Evolutionary conservation across 2,329 filamentous ascomycete species (phyloP), one percentile per base, ranked within the genome.

Genomic region (Colletotrichum echinochloae): DNA sequence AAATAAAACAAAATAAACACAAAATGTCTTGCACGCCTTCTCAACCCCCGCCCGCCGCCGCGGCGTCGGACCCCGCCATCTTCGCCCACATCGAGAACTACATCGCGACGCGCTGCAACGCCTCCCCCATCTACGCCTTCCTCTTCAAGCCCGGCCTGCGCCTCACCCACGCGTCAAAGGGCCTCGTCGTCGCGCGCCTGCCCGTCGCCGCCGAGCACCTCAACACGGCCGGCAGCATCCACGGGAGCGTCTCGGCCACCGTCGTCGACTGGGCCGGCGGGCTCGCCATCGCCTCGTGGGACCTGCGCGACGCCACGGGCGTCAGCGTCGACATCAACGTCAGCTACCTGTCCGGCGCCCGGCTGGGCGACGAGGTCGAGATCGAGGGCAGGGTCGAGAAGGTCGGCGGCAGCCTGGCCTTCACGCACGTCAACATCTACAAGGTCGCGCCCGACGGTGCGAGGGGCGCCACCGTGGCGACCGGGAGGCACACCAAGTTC

Each of bases 241-340:
- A 94, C 80, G 92, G 92, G 73, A 89, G 90, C 59, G 91, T 92
- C 4, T 90, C 89, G 35, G 91, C 91, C 0, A 88, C 91, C 0
- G 85, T 94, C 26, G 86, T 93, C 56, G 92, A 94, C 82, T 93
- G 91, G 87, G 87, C 88, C 7, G 92, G 92, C 49, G 91, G 92
- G 39, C 85, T 94, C 80, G 91, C 91, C 28, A 91, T 94, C 74
- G 89, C 90, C 5, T 87, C 88, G 0, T 89, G 86, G 81, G 91
- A 92, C 73, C 79, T 90, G 68, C 80, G 85, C 33, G 83, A 86
- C 37, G 87, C 85, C 75, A 92, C 90, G 4, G 92, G 92, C 56
- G 91, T 92, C 41, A 92, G 89, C 73, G 86, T 91, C 44, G 92
- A 94, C 78, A 94, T 94, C 77, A 91, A 94, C 80, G 86, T 93